Evolutionary conservation across 23 red algal genomes (phyloP).

Genomic region (Agarophyton chilense): DNA sequence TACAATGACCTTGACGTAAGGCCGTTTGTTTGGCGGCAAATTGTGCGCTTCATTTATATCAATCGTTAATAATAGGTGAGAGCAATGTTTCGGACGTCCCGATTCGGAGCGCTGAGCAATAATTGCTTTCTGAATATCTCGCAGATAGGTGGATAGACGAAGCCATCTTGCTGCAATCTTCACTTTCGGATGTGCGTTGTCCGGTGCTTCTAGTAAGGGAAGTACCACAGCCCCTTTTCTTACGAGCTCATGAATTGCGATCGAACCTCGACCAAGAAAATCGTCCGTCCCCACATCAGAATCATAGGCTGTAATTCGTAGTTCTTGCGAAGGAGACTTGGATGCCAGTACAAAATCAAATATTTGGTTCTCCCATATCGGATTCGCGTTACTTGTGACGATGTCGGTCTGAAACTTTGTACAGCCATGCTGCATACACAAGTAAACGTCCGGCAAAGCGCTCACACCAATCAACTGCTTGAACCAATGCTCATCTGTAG

Average conservation of each 20-base stretch:
- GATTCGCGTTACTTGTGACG: constrained; percentile 35
- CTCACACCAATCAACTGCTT: constrained; percentile 61
- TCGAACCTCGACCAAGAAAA: constrained; percentile 37
- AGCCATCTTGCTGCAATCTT: constrained; percentile 53
- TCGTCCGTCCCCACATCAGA: constrained; percentile 58
- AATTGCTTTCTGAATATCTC: constrained; percentile 45
- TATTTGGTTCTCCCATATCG: constrained; percentile 45
- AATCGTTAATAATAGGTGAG: constrained; percentile 45
- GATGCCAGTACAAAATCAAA: constrained; percentile 53
- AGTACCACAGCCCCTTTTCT: constrained; percentile 6
- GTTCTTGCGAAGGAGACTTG: constrained; percentile 43
- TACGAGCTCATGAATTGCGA: constrained; percentile 24
- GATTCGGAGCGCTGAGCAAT: constrained; percentile 21
- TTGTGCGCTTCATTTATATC: constrained; percentile 67
- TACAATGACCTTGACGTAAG: constrained; percentile 38
- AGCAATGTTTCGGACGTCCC: constrained; percentile 28
- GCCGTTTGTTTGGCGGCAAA: constrained; percentile 40
- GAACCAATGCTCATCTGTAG: constrained; percentile 49
- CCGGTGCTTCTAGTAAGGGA: constrained; percentile 11
- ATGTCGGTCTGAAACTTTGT: constrained; percentile 24
- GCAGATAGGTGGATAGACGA: constrained; percentile 37
- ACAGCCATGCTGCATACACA: constrained; percentile 39
- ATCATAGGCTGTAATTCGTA: constrained; percentile 60
- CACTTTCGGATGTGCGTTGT: constrained; percentile 29
- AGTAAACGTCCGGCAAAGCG: constrained; percentile 63